A percentile compares a stretch with the other conserved stretches of the same genome.
These are phyloP conservation scores for Cnidoscolus chayamansa DNA, from an alignment of 441 rosid species.

Conservation along the genomic window DNA sequence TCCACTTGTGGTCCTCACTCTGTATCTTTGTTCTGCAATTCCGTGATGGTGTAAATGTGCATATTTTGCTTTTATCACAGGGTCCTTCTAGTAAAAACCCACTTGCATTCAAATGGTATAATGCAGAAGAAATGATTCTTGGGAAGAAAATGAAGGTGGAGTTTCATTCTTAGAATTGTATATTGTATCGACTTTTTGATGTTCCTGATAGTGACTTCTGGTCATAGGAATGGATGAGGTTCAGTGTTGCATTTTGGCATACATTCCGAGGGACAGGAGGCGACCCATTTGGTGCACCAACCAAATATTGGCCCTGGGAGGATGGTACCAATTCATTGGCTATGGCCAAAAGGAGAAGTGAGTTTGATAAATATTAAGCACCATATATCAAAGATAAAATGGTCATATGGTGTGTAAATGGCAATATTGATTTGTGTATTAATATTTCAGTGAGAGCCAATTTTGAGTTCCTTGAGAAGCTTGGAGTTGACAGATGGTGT, in stretches of 20 bases:
- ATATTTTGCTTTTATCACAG: constrained; percentile 26
- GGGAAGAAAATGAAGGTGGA: constrained; percentile 96
- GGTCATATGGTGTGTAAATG: not conserved
- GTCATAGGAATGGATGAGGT: constrained; percentile 88
- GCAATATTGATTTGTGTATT: not conserved
- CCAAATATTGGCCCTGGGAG: constrained; percentile 97
- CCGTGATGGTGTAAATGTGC: no score
- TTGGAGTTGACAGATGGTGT: constrained; percentile 94
- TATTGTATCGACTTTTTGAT: constrained; percentile 10
- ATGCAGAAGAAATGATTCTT: constrained; percentile 78
- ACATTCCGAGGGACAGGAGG: constrained; percentile 90
- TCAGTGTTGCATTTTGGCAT: constrained; percentile 98
- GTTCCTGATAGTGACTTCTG: constrained; percentile 24
- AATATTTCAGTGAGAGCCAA: constrained; percentile 83
- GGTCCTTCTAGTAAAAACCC: constrained; percentile 76
- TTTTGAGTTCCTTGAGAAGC: constrained; percentile 86
- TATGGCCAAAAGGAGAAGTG: constrained; percentile 98
- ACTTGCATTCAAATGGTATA: constrained; percentile 85
- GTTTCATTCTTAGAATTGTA: constrained; percentile 6
- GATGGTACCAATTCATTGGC: constrained; percentile 88
- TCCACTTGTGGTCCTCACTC: no score
- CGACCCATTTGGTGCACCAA: constrained; percentile 84
- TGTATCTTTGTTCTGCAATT: no score
- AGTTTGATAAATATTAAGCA: constrained; percentile 23
- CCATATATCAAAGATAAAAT: not conserved